Evolutionary conservation across 768 basidiomycete genomes (phyloP).

Genomic region (Tricholoma matsutake): DNA sequence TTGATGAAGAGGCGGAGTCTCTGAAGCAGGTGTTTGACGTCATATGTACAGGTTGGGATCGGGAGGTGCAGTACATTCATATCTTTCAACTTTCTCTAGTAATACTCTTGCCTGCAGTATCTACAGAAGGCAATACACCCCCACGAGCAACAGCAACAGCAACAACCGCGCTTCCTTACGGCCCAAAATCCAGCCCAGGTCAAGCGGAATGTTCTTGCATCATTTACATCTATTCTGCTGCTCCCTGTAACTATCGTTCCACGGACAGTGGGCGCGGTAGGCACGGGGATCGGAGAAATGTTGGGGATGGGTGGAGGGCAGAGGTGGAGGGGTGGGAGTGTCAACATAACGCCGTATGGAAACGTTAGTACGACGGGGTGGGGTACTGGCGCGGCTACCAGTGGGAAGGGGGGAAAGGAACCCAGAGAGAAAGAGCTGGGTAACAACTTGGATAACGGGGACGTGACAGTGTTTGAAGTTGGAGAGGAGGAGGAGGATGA

Average conservation of each 20-base stretch:
- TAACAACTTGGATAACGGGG: slow-evolving; percentile 36
- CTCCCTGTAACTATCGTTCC: slow-evolving; percentile 97
- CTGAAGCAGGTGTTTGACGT: slow-evolving; percentile 70
- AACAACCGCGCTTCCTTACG: slow-evolving; percentile 63
- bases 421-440: slow-evolving; percentile 11
- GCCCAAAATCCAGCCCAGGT: slow-evolving; percentile 88
- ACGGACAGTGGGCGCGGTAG: slow-evolving; percentile 67
- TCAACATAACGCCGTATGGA: slow-evolving; percentile 4
- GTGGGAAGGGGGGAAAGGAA: slow-evolving; percentile 4
- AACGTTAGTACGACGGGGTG: slow-evolving; percentile 19
- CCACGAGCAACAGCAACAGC: slow-evolving; percentile 5
- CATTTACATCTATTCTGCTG: slow-evolving; percentile 86
- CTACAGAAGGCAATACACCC: slow-evolving; percentile 7
- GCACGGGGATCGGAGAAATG: slow-evolving; percentile 60
- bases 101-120: slow-evolving; percentile 2
- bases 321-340: slow-evolving; percentile 63
- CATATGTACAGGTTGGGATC: slow-evolving; percentile 81
- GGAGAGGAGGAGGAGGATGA: slow-evolving; percentile 40
- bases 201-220: slow-evolving; percentile 89
- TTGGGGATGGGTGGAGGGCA: background rate
- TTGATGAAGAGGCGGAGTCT: slow-evolving; percentile 88
- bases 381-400: slow-evolving; percentile 21
- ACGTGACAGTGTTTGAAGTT: slow-evolving; percentile 48
- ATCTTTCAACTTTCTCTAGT: background rate
- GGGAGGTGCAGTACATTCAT: slow-evolving; percentile 44